Conservation (phyloP, 140 eudicot genomes). For the Senecio squalidus region DNA sequence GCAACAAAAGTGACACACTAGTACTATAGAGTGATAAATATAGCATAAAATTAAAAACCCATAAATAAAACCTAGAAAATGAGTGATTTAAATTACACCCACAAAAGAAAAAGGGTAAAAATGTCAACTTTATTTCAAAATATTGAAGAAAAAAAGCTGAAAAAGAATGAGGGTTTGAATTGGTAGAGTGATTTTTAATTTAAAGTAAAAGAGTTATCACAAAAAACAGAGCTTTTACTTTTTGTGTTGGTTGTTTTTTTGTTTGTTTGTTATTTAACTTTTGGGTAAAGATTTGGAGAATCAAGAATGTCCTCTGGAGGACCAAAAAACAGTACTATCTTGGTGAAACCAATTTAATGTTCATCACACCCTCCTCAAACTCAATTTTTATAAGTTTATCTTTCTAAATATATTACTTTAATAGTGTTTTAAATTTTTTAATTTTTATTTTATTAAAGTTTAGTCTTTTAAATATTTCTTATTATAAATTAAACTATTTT, state of each 20-base stretch:
- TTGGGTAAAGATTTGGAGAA: conserved; percentile 19
- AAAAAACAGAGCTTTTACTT: conserved; percentile 44
- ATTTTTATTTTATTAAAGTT: too few relatives aligned
- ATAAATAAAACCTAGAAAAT: neutral
- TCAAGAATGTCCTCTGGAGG: conserved; percentile 30
- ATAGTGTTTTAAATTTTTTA: too few relatives aligned
- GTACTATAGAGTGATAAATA: neutral
- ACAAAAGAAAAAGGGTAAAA: conserved; percentile 17
- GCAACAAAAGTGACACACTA: neutral
- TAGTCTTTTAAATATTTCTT: too few relatives aligned
- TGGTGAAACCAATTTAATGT: conserved; percentile 1
- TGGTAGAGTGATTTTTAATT: conserved; percentile 35
- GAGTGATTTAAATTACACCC: conserved; percentile 16
- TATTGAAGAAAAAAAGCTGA: conserved; percentile 24
- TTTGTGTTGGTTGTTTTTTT: conserved; percentile 29
- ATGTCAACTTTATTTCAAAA: conserved; percentile 12
- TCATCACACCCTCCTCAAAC: too few relatives aligned
- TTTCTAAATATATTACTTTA: too few relatives aligned
- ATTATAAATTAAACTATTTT: too few relatives aligned
- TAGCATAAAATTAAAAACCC: conserved; percentile 13
- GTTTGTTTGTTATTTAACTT: conserved; percentile 15
- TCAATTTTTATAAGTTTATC: too few relatives aligned
- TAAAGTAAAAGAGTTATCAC: conserved; percentile 26
- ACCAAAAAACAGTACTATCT: conserved; percentile 12
- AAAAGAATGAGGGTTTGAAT: conserved; percentile 46